Evolutionary conservation across 73 alveolate species (phyloP), one percentile per base, ranked within the genome.

Genomic region (Stentor roeselii): DNA sequence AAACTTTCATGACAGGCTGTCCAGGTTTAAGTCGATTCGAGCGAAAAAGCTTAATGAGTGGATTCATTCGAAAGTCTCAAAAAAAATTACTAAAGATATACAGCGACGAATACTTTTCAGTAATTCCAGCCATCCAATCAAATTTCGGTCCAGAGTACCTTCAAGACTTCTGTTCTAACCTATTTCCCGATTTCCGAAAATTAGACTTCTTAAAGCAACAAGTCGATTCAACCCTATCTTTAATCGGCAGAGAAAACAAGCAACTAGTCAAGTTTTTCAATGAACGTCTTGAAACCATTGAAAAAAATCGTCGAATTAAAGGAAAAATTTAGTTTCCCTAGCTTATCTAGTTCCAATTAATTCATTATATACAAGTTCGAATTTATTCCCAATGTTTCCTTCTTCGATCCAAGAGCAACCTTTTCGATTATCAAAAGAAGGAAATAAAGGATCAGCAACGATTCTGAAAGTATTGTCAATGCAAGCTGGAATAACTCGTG

Each of bases 381-480:
- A 50, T 50, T 50, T 50, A 50, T 50, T 50, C 21, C 21, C 67
- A 11, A 50, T 50, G 21, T 50, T 50, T 11, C 6, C 21, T 11
- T 50, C 67, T 50, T 50, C 67, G 21, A 50, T 6, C 67, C 67
- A 50, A 6, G 30, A 50, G 30, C 6, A 11, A 50, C 30, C 21
- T 21, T 50, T 50, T 50, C 21, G 6, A 21, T 21, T 50, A 11
- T 50, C 67, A 6, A 11, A 21, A 50, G 67, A 21, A 11, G 67
- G 67, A 35, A 89, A 93, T 60, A 89, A 77, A 34, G 83, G 82
- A 78, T 94, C 98, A 14, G 93, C 38, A 21, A 96, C 91, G 61
- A 94, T 60, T 78, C 90, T 89, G 78, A 94, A 93, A 0, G 98
- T 97, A 94, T 94, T 96, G 77, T 94, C 98, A 34, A 94, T 78